Percentiles rank a stretch among this genome's conserved stretches.
Evolutionary conservation across 2,329 filamentous ascomycete species (phyloP).

Genomic region (Cryphonectria naterciae): DNA sequence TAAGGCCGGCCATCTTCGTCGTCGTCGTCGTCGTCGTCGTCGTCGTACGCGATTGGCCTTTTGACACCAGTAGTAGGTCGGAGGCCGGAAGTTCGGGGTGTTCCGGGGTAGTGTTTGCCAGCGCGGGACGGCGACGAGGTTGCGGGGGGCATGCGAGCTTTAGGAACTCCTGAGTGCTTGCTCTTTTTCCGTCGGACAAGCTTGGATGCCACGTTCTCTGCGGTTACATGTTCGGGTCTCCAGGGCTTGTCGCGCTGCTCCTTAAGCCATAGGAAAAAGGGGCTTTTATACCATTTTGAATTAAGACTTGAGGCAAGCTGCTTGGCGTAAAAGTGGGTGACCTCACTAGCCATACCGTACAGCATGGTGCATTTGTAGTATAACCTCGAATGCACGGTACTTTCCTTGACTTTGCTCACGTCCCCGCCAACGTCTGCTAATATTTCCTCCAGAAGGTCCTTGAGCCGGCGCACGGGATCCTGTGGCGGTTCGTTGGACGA

Average conservation of each 20-base stretch:
- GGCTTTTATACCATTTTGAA: slow-evolving; percentile 39
- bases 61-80: slow-evolving; percentile 19
- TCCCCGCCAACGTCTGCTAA: slow-evolving; percentile 38
- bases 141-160: not conserved
- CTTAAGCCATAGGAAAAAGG: slow-evolving; percentile 42
- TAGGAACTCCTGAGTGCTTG: not conserved
- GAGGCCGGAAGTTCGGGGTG: slow-evolving; percentile 19
- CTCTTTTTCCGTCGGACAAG: slow-evolving; percentile 33
- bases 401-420: slow-evolving; percentile 35
- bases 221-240: slow-evolving; percentile 34
- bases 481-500: slow-evolving; percentile 16
- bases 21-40: slow-evolving; percentile 36
- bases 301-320: slow-evolving; percentile 45
- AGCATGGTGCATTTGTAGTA: slow-evolving; percentile 48
- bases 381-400: slow-evolving; percentile 40
- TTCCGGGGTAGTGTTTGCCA: slow-evolving; percentile 29
- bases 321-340: slow-evolving; percentile 50
- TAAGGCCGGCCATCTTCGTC: slow-evolving; percentile 40
- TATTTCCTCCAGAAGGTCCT: slow-evolving; percentile 35
- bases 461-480: slow-evolving; percentile 26
- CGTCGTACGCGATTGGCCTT: slow-evolving; percentile 37
- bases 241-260: slow-evolving; percentile 36
- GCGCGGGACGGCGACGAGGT: slow-evolving; percentile 34
- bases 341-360: slow-evolving; percentile 42
- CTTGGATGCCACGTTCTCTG: slow-evolving; percentile 32